Evolutionary conservation across 768 basidiomycete species (phyloP).

Genomic region (Xerocomus potaroensis): DNA sequence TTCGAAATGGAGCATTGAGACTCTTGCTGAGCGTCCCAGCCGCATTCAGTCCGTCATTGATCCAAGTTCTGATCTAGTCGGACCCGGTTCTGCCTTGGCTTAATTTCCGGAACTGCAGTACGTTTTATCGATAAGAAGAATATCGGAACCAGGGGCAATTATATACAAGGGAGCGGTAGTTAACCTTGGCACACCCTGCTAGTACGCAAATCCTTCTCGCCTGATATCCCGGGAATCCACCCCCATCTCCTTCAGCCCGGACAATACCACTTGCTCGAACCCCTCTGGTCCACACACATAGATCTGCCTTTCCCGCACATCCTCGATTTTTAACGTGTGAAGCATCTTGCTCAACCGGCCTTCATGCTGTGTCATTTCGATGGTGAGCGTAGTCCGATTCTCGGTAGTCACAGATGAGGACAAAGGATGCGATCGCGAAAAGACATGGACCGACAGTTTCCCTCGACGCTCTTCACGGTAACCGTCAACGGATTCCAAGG

Average conservation of each 20-base stretch:
- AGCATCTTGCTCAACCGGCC: slow-evolving; percentile 18
- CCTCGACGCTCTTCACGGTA: neutral
- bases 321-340: slow-evolving; percentile 4
- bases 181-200: too few relatives aligned
- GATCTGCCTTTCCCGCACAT: slow-evolving; percentile 24
- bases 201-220: slow-evolving; percentile 45
- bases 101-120: too few relatives aligned
- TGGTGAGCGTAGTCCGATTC: slow-evolving; percentile 14
- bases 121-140: too few relatives aligned
- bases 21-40: neutral
- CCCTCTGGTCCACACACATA: slow-evolving; percentile 50
- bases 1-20: slow-evolving; percentile 77
- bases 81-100: too few relatives aligned
- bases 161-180: too few relatives aligned
- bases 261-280: slow-evolving; percentile 41
- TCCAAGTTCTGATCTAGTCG: too few relatives aligned
- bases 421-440: slow-evolving; percentile 19
- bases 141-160: too few relatives aligned
- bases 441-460: slow-evolving; percentile 38
- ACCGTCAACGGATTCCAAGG: slow-evolving; percentile 1
- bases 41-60: too few relatives aligned
- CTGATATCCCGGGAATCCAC: slow-evolving; percentile 31
- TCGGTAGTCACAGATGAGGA: neutral
- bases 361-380: slow-evolving; percentile 14
- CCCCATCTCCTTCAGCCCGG: slow-evolving; percentile 33